A percentile compares a stretch with the other conserved stretches of the same genome.
phyloP scores from a whole-genome alignment of 2,329 filamentous ascomycete species.

The Fusarium udum region DNA sequence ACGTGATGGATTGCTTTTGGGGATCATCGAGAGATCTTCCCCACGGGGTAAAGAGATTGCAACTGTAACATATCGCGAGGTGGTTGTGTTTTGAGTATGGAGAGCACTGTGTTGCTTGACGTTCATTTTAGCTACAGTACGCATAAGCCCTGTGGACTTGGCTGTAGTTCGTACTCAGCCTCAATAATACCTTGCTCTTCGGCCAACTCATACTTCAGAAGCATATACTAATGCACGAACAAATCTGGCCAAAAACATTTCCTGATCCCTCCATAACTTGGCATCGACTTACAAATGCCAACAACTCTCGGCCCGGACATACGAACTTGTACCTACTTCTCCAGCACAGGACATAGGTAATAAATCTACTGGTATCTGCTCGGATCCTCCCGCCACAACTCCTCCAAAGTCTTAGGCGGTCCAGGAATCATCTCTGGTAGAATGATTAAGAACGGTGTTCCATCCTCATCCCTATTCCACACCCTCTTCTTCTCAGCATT shows the following conservation, averaged over 20 bases:
- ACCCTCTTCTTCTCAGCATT: background rate
- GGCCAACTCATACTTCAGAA: background rate
- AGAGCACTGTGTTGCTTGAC: background rate
- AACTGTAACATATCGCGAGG: background rate
- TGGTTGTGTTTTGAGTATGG: background rate
- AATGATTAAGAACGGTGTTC: background rate
- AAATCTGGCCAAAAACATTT: background rate
- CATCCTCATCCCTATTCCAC: background rate
- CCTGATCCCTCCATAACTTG: background rate
- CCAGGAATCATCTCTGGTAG: background rate
- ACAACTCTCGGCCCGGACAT: background rate
- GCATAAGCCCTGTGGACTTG: background rate
- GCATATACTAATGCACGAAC: background rate
- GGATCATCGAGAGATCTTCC: conserved; percentile 26
- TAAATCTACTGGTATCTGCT: background rate
- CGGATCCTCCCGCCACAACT: background rate
- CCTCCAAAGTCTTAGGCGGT: background rate
- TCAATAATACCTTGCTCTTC: background rate
- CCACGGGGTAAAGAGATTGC: conserved; percentile 32
- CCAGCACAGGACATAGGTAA: too few species aligned
- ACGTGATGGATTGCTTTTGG: conserved; percentile 18
- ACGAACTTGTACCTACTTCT: background rate
- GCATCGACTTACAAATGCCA: background rate
- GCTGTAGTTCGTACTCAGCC: background rate
- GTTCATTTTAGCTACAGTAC: background rate